Percentiles rank a stretch among this genome's conserved stretches.
Evolutionary conservation across 805 yeast genomes (phyloP).

Genomic region (Yamadazyma kitorensis): DNA sequence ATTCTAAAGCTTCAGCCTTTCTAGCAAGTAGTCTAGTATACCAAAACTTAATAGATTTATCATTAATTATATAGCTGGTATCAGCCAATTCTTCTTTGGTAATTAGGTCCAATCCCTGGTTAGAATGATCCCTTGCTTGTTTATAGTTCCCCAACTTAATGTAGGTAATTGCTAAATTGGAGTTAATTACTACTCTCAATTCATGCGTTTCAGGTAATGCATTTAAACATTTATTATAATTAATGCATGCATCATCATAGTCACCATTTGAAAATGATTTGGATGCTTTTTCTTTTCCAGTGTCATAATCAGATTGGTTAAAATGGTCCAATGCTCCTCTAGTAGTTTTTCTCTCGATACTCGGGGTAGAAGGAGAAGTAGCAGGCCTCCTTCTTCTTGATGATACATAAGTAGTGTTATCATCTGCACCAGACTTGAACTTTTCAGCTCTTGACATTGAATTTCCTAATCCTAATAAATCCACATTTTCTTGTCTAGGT

Average conservation of each 20-base stretch:
- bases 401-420: constrained; percentile 20
- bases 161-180: constrained; percentile 67
- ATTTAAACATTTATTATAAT: constrained; percentile 50
- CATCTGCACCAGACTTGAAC: constrained; percentile 18
- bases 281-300: constrained; percentile 55
- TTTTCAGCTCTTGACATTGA: constrained; percentile 19
- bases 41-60: constrained; percentile 60
- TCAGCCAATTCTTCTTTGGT: constrained; percentile 23
- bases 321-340: constrained; percentile 32
- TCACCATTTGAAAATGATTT: constrained; percentile 78
- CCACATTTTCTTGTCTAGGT: constrained; percentile 19
- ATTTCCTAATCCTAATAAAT: constrained; percentile 25
- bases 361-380: background rate
- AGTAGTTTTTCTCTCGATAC: constrained; percentile 9
- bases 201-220: constrained; percentile 64
- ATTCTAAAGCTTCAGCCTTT: constrained; percentile 83
- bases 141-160: constrained; percentile 70
- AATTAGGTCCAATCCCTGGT: constrained; percentile 43
- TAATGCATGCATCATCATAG: constrained; percentile 59
- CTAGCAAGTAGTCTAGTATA: constrained; percentile 69
- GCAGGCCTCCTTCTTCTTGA: constrained; percentile 21
- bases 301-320: constrained; percentile 42
- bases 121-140: constrained; percentile 45
- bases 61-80: constrained; percentile 32
- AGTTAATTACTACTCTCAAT: constrained; percentile 60